A percentile compares a stretch with the other conserved stretches of the same genome.
Evolutionary conservation across 495 filamentous ascomycete species (phyloP).

Genomic region (Podospora tetraspora): DNA sequence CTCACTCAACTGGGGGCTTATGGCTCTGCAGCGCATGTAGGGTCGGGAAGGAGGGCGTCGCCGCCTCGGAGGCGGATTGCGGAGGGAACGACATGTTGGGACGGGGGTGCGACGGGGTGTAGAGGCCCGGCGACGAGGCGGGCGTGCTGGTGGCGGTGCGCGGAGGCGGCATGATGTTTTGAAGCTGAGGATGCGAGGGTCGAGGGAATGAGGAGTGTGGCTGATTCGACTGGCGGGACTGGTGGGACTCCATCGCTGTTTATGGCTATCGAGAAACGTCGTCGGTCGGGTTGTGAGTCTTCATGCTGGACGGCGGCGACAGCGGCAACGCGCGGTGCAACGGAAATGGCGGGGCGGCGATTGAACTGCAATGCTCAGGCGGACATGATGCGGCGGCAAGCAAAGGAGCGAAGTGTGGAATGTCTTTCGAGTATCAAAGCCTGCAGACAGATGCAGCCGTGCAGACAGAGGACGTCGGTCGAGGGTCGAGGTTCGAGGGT

Average conservation of each 20-base stretch:
- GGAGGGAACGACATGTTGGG: slow-evolving; percentile 31
- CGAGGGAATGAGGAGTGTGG: slow-evolving; percentile 28
- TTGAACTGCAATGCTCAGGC: neutral
- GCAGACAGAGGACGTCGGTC: neutral
- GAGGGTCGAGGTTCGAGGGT: neutral
- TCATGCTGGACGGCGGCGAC: slow-evolving; percentile 29
- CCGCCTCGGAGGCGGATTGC: slow-evolving; percentile 43
- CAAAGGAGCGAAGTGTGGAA: neutral
- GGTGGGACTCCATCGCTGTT: slow-evolving; percentile 32
- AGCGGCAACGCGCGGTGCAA: slow-evolving; percentile 8
- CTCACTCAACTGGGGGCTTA: slow-evolving; percentile 54
- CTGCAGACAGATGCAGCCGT: neutral
- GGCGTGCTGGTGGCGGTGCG: slow-evolving; percentile 62
- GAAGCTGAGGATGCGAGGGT: slow-evolving; percentile 35
- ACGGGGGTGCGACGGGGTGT: slow-evolving; percentile 47
- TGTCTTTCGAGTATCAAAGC: neutral
- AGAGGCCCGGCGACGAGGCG: slow-evolving; percentile 62
- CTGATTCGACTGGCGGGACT: slow-evolving; percentile 26
- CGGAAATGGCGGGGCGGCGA: slow-evolving; percentile 8
- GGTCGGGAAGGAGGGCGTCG: slow-evolving; percentile 38
- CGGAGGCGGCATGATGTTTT: slow-evolving; percentile 33
- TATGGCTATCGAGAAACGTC: slow-evolving; percentile 19
- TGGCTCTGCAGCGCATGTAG: slow-evolving; percentile 59
- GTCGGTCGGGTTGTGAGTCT: slow-evolving; percentile 16
- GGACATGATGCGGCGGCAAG: neutral